phyloP scores from a whole-genome alignment of 169 alveolate species.

The Theileria orientalis region DNA sequence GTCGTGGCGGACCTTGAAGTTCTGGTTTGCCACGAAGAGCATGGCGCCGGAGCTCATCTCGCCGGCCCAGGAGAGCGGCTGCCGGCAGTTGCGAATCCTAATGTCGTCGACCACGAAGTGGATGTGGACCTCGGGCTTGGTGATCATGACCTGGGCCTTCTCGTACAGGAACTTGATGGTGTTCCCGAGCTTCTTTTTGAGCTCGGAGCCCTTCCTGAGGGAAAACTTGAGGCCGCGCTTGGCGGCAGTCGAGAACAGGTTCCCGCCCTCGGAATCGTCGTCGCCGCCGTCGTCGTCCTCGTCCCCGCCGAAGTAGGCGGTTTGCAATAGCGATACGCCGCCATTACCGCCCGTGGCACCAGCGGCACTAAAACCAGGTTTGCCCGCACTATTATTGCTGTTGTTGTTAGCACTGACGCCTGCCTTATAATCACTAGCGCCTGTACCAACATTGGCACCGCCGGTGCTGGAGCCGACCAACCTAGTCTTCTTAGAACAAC shows the following conservation, averaged over 20 bases:
- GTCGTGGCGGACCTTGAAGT: neutral
- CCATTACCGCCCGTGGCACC: neutral
- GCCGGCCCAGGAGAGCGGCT: conserved; percentile 53
- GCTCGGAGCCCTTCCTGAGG: neutral
- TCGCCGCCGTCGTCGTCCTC: conserved; percentile 13
- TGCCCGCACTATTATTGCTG: neutral
- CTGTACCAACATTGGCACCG: neutral
- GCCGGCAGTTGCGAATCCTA: conserved; percentile 35
- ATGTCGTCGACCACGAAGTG: conserved; percentile 42
- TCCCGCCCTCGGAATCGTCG: conserved; percentile 7
- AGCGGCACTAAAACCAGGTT: neutral
- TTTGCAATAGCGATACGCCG: neutral
- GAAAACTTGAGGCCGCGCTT: neutral
- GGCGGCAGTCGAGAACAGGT: neutral
- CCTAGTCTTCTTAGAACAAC: too few species aligned
- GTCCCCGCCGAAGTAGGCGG: neutral
- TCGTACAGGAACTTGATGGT: neutral
- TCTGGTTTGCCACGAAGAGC: conserved; percentile 43
- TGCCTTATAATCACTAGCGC: neutral
- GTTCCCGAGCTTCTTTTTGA: neutral
- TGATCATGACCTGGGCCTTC: neutral
- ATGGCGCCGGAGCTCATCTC: conserved; percentile 16
- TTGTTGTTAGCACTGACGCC: neutral
- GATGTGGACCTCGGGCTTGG: conserved; percentile 38
- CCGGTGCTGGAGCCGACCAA: neutral